phyloP scores from a whole-genome alignment of 2,329 filamentous ascomycete genomes.

The Diplodia mutila region DNA sequence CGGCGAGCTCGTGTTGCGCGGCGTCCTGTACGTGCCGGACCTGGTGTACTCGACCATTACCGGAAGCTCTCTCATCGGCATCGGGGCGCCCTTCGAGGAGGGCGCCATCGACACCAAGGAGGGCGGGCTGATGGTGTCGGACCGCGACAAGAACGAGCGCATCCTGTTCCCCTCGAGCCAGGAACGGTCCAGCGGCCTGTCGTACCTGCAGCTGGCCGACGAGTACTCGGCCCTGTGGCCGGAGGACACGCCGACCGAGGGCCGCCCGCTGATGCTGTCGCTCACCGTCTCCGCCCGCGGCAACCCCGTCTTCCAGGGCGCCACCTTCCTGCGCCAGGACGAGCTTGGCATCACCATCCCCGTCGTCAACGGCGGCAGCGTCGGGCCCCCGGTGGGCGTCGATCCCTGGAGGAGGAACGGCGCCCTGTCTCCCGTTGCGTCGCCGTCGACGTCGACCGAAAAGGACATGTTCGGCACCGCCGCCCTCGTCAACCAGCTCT shows the following conservation, averaged over 20 bases:
- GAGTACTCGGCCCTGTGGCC: conserved; percentile 20
- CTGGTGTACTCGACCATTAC: conserved; percentile 17
- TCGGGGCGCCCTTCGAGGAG: conserved; percentile 15
- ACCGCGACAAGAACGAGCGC: background rate
- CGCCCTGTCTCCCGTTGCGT: background rate
- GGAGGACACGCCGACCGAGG: conserved; percentile 7
- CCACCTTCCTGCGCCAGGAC: conserved; percentile 11
- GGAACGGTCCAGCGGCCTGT: conserved; percentile 8
- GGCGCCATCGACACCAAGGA: conserved; percentile 10
- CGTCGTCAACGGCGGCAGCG: background rate
- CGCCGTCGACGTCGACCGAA: background rate
- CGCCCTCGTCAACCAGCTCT: conserved; percentile 11
- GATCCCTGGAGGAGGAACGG: background rate
- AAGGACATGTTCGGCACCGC: conserved; percentile 12
- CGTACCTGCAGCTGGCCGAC: conserved; percentile 13
- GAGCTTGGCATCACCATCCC: background rate
- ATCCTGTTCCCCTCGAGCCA: conserved; percentile 13
- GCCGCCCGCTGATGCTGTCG: conserved; percentile 11
- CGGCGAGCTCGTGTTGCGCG: conserved; percentile 6
- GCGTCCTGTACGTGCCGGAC: conserved; percentile 12
- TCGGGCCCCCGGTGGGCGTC: too few relatives aligned
- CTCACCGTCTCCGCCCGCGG: conserved; percentile 4
- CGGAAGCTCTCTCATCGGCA: conserved; percentile 14
- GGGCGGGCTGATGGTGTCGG: conserved; percentile 3
- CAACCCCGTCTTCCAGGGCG: conserved; percentile 13